phyloP scores from a whole-genome alignment of 1,284 basidiomycete species.

The Stygiomarasmius scandens region DNA sequence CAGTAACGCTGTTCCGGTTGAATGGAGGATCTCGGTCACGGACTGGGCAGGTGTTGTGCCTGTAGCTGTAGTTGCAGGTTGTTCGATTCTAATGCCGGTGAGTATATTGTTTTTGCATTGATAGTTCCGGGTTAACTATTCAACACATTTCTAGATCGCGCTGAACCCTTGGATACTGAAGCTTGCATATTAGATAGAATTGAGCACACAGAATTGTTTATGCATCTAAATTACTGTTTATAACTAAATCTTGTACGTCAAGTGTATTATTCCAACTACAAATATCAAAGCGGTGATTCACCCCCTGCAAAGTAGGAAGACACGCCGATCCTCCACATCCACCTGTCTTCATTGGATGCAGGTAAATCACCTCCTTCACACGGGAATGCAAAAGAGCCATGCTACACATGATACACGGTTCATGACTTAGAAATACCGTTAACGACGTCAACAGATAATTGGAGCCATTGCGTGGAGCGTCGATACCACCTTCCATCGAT shows the following conservation, averaged over 20 bases:
- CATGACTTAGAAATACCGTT: constrained; percentile 87
- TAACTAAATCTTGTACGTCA: constrained; percentile 27
- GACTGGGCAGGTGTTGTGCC: constrained; percentile 73
- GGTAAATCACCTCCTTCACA: constrained; percentile 81
- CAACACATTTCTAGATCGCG: constrained; percentile 51
- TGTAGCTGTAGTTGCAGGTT: constrained; percentile 51
- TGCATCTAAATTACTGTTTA: constrained; percentile 46
- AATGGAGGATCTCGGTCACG: constrained; percentile 64
- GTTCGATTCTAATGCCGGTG: constrained; percentile 70
- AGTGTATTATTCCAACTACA: constrained; percentile 51
- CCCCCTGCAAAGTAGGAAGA: constrained; percentile 72
- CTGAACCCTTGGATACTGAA: constrained; percentile 79
- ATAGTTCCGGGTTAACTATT: background rate
- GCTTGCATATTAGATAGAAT: background rate
- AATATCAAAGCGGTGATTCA: constrained; percentile 85
- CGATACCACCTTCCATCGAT: constrained; percentile 19
- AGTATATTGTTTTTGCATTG: constrained; percentile 22
- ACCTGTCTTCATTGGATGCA: constrained; percentile 76
- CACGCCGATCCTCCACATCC: constrained; percentile 75
- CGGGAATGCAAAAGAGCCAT: constrained; percentile 94
- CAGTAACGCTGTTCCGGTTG: constrained; percentile 53
- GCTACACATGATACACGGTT: constrained; percentile 94
- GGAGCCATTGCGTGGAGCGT: constrained; percentile 54
- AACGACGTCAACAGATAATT: constrained; percentile 86
- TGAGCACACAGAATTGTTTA: constrained; percentile 22